These are phyloP conservation scores for Cyanodermella asteris DNA, from an alignment of 2,329 filamentous ascomycete genomes.

Conservation along the genomic window DNA sequence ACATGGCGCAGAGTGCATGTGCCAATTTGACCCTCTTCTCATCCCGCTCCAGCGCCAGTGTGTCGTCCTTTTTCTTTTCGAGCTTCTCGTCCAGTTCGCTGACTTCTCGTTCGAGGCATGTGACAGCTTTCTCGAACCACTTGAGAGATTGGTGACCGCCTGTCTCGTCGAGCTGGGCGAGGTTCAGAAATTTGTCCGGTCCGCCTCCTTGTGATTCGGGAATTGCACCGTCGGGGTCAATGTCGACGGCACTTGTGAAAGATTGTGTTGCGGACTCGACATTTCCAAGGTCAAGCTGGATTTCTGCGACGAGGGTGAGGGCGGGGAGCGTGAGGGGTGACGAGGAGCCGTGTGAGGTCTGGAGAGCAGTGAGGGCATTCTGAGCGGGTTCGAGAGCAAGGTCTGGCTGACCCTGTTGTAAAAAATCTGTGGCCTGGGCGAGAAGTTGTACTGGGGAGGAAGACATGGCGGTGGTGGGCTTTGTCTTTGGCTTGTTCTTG, in stretches of 20 bases:
- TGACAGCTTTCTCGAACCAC: slow-evolving; percentile 51
- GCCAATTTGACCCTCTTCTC: slow-evolving; percentile 68
- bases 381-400: too few relatives aligned
- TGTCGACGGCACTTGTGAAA: slow-evolving; percentile 49
- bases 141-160: slow-evolving; percentile 42
- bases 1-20: slow-evolving; percentile 78
- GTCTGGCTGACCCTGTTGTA: too few relatives aligned
- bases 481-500: too few relatives aligned
- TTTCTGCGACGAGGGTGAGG: slow-evolving; percentile 58
- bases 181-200: slow-evolving; percentile 81
- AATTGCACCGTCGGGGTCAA: slow-evolving; percentile 54
- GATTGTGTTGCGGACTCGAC: slow-evolving; percentile 49
- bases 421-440: too few relatives aligned
- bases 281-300: slow-evolving; percentile 64
- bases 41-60: slow-evolving; percentile 19
- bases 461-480: too few relatives aligned
- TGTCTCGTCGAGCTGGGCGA: slow-evolving; percentile 68
- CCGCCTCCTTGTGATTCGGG: slow-evolving; percentile 57
- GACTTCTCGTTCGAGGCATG: slow-evolving; percentile 50
- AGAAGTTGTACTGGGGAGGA: too few relatives aligned
- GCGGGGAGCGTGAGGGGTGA: slow-evolving; percentile 37
- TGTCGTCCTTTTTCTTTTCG: slow-evolving; percentile 17
- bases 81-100: slow-evolving; percentile 35
- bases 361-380: too few relatives aligned
- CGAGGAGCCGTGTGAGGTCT: too few relatives aligned